A percentile compares a stretch with the other conserved stretches of the same genome.
These are phyloP conservation scores for Scutellaria baicalensis DNA, from an alignment of 257 asterid genomes.

Conservation along the genomic window DNA sequence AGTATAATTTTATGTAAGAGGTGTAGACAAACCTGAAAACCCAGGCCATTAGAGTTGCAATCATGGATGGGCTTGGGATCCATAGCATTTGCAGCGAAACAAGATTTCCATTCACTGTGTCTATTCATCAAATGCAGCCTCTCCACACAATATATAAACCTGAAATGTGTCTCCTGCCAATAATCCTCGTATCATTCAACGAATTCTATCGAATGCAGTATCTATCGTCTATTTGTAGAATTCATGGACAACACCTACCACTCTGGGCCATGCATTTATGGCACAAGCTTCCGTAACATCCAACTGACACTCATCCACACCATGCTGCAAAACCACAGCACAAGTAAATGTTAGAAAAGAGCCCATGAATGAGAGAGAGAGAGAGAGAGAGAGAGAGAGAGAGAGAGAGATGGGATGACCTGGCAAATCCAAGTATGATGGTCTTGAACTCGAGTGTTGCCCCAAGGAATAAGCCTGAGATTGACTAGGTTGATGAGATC, in stretches of 20 bases:
- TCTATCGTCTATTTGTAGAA: too few relatives aligned
- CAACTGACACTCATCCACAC: slow-evolving; percentile 69
- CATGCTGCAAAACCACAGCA: slow-evolving; percentile 54
- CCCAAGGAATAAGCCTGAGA: slow-evolving; percentile 92
- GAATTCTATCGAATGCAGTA: too few relatives aligned
- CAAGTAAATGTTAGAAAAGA: neutral
- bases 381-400: neutral
- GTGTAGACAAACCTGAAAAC: slow-evolving; percentile 36
- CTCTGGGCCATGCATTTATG: slow-evolving; percentile 59
- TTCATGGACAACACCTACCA: slow-evolving; percentile 24
- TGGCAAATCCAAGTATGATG: slow-evolving; percentile 75
- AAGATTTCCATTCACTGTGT: slow-evolving; percentile 60
- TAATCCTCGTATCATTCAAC: neutral
- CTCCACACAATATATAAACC: slow-evolving; percentile 70
- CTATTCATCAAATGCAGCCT: slow-evolving; percentile 46
- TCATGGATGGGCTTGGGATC: slow-evolving; percentile 37
- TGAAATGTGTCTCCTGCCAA: slow-evolving; percentile 56
- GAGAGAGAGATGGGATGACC: slow-evolving; percentile 25
- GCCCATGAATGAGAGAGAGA: neutral
- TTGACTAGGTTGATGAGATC: slow-evolving; percentile 63
- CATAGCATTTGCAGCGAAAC: slow-evolving; percentile 45
- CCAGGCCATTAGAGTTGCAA: slow-evolving; percentile 63
- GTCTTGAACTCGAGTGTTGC: slow-evolving; percentile 60
- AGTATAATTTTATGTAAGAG: too few relatives aligned
- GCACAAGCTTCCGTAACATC: slow-evolving; percentile 81